These are phyloP conservation scores for Cryptococcus hybrid DNA, from an alignment of 1,284 basidiomycete species.

Conservation along the genomic window DNA sequence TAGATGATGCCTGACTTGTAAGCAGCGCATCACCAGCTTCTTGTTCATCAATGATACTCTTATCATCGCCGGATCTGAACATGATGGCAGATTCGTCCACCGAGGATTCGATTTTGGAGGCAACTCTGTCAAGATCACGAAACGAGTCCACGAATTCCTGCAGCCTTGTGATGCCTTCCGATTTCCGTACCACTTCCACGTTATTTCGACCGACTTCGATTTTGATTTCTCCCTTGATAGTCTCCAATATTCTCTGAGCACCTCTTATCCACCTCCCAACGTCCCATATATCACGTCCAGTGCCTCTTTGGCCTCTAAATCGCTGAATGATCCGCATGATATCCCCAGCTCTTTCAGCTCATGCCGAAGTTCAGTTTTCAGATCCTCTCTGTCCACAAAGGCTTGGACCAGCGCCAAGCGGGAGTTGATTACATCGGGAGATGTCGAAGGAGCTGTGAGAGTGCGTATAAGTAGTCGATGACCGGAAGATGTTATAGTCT, in stretches of 20 bases:
- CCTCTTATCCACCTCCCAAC: slow-evolving; percentile 35
- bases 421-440: slow-evolving; percentile 65
- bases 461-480: slow-evolving; percentile 63
- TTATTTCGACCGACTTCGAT: background rate
- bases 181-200: background rate
- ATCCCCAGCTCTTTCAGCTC: slow-evolving; percentile 64
- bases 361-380: slow-evolving; percentile 66
- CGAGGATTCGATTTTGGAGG: slow-evolving; percentile 60
- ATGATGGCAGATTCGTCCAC: slow-evolving; percentile 52
- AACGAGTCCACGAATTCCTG: slow-evolving; percentile 60
- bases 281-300: slow-evolving; percentile 55
- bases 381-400: slow-evolving; percentile 63
- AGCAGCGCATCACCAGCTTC: slow-evolving; percentile 17
- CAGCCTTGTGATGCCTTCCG: slow-evolving; percentile 21
- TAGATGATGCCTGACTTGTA: slow-evolving; percentile 4
- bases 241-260: slow-evolving; percentile 23
- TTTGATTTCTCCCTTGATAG: slow-evolving; percentile 55
- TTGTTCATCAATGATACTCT: slow-evolving; percentile 25
- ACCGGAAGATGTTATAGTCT: slow-evolving; percentile 77
- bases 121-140: slow-evolving; percentile 59
- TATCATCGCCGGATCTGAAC: slow-evolving; percentile 21
- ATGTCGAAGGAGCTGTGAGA: slow-evolving; percentile 65
- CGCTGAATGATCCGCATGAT: slow-evolving; percentile 74
- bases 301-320: slow-evolving; percentile 69
- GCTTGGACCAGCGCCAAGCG: slow-evolving; percentile 78